Base-by-base conservation (phyloP, 1,139 yeast genomes). In the Pichia sp. region DNA sequence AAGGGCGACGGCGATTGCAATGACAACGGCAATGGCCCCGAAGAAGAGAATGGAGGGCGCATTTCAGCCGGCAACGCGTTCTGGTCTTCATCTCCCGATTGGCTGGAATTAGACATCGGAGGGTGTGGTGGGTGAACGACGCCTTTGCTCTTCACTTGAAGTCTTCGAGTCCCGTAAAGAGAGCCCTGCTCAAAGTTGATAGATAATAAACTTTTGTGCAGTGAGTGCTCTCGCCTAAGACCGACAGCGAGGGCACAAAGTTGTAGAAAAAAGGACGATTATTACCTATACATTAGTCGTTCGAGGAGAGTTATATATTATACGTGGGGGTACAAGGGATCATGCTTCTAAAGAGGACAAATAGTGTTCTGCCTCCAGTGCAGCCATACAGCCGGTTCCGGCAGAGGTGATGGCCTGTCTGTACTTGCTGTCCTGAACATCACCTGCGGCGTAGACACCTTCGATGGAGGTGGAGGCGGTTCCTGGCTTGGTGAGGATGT, bases 311-410 rank as follows among this genome's bases (percentile, higher is more conserved):
- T 34, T 17, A 40, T 33, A 20, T 44, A 34, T 30, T 12, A 42
- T 30, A 24, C 20, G 12, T 34, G 27, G 14, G 29, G 30, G 6
- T 16, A 20, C 30, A 42, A 29, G 10, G 12, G 46, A 48, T 20
- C 34, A 44, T 29, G 45, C 44, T 17, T 85, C 92, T 66, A 79
- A 78, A 69, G 88, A 93, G 54, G 92, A 76, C 63, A 92, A 73
- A 71, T 80, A 87, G 73, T 83, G 85, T 76, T 91, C 97, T 67
- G 95, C 90, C 69, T 93, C 99, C 62, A 93, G 80, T 60, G 96
- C 99, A 65, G 99, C 99, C 97, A 92, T 93, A 80, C 99, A 93
- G 61, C 99, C 99, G 62, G 97, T 82, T 69, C 99, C 99, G 36
- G 99, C 99, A 70, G 97, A 91, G 51, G 99, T 93, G 70, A 93